A percentile compares a stretch with the other conserved stretches of the same genome.
Conservation (phyloP, 169 alveolate species). For the Blepharisma undulans region DNA sequence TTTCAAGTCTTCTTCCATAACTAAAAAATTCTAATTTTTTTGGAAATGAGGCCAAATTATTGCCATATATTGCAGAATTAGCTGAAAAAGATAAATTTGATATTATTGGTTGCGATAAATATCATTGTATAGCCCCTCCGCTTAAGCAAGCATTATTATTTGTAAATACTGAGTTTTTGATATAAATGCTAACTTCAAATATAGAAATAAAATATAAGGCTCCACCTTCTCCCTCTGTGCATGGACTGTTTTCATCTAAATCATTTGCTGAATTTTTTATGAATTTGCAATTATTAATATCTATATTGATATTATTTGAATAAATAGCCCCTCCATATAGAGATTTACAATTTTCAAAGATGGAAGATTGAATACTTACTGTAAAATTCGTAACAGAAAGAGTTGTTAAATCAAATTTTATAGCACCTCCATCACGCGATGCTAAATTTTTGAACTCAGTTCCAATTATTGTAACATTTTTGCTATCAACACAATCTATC, state of each 20-base stretch:
- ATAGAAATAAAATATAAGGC: neutral
- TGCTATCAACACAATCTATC: neutral
- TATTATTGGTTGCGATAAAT: neutral
- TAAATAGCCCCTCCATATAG: slow-evolving; percentile 25
- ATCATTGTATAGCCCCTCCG: slow-evolving; percentile 24
- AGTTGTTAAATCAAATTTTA: neutral
- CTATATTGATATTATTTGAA: neutral
- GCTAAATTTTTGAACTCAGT: neutral
- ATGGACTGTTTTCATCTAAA: neutral
- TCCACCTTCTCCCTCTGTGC: neutral
- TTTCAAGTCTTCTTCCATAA: neutral
- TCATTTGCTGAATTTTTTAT: neutral
- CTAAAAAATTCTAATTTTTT: neutral
- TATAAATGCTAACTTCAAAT: neutral
- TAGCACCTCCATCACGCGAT: neutral
- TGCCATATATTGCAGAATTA: slow-evolving; percentile 11
- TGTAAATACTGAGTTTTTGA: neutral
- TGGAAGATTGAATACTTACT: neutral
- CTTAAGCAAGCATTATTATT: neutral
- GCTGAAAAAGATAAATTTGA: neutral
- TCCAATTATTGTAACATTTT: neutral
- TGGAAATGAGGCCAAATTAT: slow-evolving; percentile 21
- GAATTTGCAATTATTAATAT: neutral
- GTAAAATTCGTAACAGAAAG: neutral
- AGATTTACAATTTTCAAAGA: neutral